These are phyloP conservation scores for Gaeumannomyces sp. DNA, from an alignment of 2,329 filamentous ascomycete species.

Conservation along the genomic window DNA sequence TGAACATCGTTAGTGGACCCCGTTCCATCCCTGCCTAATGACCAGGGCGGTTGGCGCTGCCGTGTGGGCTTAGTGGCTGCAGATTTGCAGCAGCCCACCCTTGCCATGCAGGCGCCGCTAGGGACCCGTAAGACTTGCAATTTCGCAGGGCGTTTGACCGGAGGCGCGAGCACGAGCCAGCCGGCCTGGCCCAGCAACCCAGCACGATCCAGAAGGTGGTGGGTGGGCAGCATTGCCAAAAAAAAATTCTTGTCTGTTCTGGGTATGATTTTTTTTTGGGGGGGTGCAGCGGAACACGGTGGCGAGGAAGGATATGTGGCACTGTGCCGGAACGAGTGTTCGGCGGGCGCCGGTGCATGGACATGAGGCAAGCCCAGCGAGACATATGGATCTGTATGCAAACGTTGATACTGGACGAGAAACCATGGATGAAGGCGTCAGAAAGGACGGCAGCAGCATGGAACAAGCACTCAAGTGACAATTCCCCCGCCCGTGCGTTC, in stretches of 20 bases:
- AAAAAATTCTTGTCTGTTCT: too few species aligned
- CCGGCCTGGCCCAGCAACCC: neutral
- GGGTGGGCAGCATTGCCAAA: neutral
- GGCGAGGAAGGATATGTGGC: too few species aligned
- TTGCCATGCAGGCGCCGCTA: conserved; percentile 5
- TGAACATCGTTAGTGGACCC: neutral
- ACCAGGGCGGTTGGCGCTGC: conserved; percentile 1
- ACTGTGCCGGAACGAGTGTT: neutral
- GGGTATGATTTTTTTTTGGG: neutral
- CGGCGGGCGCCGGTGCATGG: neutral
- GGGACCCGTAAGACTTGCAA: conserved; percentile 1
- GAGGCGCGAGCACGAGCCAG: neutral
- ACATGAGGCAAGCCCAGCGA: too few species aligned
- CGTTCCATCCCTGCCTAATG: neutral
- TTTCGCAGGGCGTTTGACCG: neutral
- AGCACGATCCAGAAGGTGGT: neutral
- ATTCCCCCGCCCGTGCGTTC: neutral
- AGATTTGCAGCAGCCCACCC: neutral
- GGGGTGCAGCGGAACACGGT: neutral
- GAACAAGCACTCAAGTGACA: neutral
- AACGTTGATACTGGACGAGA: neutral
- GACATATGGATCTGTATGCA: too few species aligned
- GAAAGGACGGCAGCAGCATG: neutral
- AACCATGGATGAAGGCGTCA: neutral
- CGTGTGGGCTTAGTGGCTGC: conserved; percentile 1